Conservation (phyloP, 768 basidiomycete genomes). For the Phanerochaete carnosa region DNA sequence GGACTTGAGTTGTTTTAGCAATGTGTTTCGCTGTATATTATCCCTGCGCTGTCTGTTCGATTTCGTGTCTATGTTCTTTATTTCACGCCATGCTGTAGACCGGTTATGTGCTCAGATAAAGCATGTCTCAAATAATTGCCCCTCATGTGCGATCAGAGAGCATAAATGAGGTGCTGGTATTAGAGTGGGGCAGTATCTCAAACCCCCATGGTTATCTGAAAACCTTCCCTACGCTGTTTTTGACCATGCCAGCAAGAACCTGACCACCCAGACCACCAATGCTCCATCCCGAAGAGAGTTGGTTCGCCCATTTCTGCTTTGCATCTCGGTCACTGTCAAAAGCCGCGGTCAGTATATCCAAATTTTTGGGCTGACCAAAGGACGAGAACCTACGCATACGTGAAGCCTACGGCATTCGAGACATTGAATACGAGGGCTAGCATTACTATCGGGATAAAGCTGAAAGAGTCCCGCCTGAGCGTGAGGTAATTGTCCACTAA, state of each 20-base stretch:
- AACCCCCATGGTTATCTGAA: constrained; percentile 42
- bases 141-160: neutral
- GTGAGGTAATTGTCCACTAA: constrained; percentile 9
- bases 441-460: constrained; percentile 91
- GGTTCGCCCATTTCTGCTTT: constrained; percentile 86
- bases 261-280: constrained; percentile 84
- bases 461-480: constrained; percentile 26
- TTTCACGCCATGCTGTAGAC: neutral
- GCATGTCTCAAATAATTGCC: neutral
- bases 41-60: neutral
- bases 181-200: neutral
- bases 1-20: neutral
- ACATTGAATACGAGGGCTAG: constrained; percentile 96
- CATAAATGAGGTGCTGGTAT: neutral
- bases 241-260: constrained; percentile 77
- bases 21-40: neutral
- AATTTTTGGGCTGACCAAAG: neutral
- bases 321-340: constrained; percentile 79
- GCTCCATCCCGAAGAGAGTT: constrained; percentile 67
- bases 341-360: neutral
- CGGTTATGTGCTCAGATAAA: constrained; percentile 1
- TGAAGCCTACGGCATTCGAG: constrained; percentile 95
- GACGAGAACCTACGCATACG: constrained; percentile 69
- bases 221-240: constrained; percentile 74
- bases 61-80: constrained; percentile 3